Evolutionary conservation across 331 rosid species (phyloP).

Genomic region (Saraca asoca): DNA sequence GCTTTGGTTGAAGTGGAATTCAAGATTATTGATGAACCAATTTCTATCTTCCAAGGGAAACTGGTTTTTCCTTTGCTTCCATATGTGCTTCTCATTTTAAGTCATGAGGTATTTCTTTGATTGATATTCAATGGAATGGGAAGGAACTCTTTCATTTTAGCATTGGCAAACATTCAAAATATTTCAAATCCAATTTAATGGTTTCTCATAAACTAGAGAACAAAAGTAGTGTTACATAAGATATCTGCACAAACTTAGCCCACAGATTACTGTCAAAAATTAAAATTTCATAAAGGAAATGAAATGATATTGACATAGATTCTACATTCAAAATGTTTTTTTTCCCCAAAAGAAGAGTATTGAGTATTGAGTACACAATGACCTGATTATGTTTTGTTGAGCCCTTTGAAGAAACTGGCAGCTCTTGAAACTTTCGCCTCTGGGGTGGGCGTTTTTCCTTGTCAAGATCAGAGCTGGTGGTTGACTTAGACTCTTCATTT

Average conservation of each 20-base stretch:
- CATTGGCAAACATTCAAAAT: slow-evolving; percentile 15
- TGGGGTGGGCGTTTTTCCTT: slow-evolving; percentile 67
- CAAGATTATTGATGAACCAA: slow-evolving; percentile 26
- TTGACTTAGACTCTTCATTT: slow-evolving; percentile 48
- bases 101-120: slow-evolving; percentile 3
- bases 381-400: slow-evolving; percentile 69
- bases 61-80: not conserved
- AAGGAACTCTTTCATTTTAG: slow-evolving; percentile 17
- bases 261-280: slow-evolving; percentile 29
- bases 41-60: not conserved
- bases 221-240: not conserved
- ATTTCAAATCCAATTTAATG: slow-evolving; percentile 25
- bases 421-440: slow-evolving; percentile 88
- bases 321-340: slow-evolving; percentile 28
- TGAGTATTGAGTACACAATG: slow-evolving; percentile 35
- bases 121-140: not conserved
- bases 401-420: slow-evolving; percentile 59
- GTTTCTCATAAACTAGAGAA: slow-evolving; percentile 13
- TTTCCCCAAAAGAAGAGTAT: slow-evolving; percentile 24
- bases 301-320: slow-evolving; percentile 18
- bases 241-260: slow-evolving; percentile 23
- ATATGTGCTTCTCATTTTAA: slow-evolving; percentile 26
- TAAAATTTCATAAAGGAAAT: slow-evolving; percentile 14
- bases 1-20: slow-evolving; percentile 2
- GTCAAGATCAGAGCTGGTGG: slow-evolving; percentile 42